Evolutionary conservation across 179 eudicot species (phyloP).

Genomic region (Vitellaria paradoxa): DNA sequence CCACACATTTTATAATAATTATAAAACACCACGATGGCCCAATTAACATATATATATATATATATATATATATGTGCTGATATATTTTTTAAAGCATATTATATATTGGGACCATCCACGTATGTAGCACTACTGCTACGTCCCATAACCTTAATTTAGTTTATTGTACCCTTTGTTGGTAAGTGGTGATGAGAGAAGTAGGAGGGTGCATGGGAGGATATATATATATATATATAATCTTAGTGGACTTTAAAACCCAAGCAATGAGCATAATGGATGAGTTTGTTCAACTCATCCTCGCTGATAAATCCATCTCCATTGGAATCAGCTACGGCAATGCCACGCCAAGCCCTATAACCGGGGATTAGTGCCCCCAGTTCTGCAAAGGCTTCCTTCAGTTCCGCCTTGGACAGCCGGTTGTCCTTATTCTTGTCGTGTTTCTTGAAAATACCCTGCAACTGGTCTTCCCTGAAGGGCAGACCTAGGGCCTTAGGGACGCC

Average conservation of each 20-base stretch:
- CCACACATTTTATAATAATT: too few species aligned
- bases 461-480: background rate
- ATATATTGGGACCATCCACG: too few species aligned
- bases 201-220: background rate
- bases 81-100: too few species aligned
- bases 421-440: constrained; percentile 17
- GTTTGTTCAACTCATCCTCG: constrained; percentile 12
- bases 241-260: background rate
- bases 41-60: too few species aligned
- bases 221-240: background rate
- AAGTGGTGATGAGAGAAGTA: background rate
- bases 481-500: too few species aligned
- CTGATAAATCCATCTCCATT: constrained; percentile 16
- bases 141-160: too few species aligned
- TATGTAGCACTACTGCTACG: too few species aligned
- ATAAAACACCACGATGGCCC: too few species aligned
- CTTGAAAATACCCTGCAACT: background rate
- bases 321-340: constrained; percentile 7
- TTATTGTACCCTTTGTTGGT: too few species aligned
- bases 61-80: too few species aligned
- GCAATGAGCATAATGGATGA: background rate
- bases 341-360: background rate
- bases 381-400: constrained; percentile 13
- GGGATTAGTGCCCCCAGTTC: background rate
- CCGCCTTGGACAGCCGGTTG: constrained; percentile 5